These are phyloP conservation scores for Aspergillus coremiiformis DNA, from an alignment of 495 filamentous ascomycete genomes.

Conservation along the genomic window DNA sequence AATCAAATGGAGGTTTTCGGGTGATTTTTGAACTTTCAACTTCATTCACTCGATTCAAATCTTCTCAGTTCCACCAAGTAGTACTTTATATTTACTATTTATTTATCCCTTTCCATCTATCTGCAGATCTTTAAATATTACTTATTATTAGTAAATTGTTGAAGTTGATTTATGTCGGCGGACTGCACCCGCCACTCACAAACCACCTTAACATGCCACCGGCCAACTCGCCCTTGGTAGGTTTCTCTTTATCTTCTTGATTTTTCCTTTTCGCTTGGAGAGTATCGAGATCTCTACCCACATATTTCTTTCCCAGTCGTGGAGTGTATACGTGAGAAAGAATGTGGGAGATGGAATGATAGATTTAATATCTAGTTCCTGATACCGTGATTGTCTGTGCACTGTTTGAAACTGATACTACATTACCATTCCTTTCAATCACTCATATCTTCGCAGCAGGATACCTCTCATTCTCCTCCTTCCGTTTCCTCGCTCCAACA, in stretches of 20 bases:
- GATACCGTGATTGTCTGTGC: not conserved
- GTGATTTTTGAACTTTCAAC: not conserved
- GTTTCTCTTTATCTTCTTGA: constrained; percentile 5
- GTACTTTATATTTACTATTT: no score
- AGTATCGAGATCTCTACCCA: not conserved
- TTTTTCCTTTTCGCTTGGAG: not conserved
- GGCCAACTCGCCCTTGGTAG: constrained; percentile 21
- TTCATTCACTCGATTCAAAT: not conserved
- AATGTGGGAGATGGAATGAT: not conserved
- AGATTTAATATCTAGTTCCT: not conserved
- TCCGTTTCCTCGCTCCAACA: constrained; percentile 24
- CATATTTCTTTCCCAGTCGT: not conserved
- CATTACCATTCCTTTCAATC: not conserved
- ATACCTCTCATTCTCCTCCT: constrained; percentile 18
- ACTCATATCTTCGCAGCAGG: not conserved
- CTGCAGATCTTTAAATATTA: not conserved
- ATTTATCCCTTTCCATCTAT: not conserved
- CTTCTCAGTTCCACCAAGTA: no score
- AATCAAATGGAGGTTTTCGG: not conserved
- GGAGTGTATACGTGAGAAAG: not conserved
- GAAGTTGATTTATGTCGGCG: not conserved
- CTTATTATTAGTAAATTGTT: no score
- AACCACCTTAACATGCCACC: constrained; percentile 22
- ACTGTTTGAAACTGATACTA: not conserved
- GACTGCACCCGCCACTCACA: not conserved